Evolutionary conservation across 345 rosid genomes (phyloP).

Genomic region (Lepidium aucheri): DNA sequence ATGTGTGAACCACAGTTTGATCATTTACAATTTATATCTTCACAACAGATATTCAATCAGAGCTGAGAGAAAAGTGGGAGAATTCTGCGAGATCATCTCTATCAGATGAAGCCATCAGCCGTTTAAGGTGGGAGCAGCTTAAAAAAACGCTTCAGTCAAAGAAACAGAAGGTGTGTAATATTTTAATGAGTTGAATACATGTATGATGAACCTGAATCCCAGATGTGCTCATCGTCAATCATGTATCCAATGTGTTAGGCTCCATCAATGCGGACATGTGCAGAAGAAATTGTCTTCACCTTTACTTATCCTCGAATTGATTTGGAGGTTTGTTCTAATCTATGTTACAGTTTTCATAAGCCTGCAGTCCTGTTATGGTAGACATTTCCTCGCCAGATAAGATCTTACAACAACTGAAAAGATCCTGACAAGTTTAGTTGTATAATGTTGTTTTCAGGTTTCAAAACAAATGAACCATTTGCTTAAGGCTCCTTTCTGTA

Average conservation of each 20-base stretch:
- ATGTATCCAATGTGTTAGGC: constrained; percentile 32
- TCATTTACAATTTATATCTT: constrained; percentile 12
- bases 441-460: constrained; percentile 39
- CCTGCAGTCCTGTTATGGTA: neutral
- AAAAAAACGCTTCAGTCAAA: constrained; percentile 60
- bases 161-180: constrained; percentile 54
- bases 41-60: constrained; percentile 60
- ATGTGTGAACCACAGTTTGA: neutral
- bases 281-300: constrained; percentile 81
- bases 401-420: neutral
- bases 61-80: constrained; percentile 82
- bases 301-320: constrained; percentile 91
- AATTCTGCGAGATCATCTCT: constrained; percentile 42
- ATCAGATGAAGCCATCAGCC: constrained; percentile 62
- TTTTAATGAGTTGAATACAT: neutral
- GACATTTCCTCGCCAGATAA: neutral
- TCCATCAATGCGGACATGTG: constrained; percentile 63
- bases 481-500: constrained; percentile 94
- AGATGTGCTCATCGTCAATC: neutral
- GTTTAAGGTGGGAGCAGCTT: constrained; percentile 74
- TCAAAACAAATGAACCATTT: constrained; percentile 96
- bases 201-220: neutral
- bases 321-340: constrained; percentile 58
- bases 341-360: neutral
- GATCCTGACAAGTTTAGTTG: neutral